Base-by-base conservation (phyloP, 176 grass and related monocot genomes). In the Bolboschoenus planiculmis region DNA sequence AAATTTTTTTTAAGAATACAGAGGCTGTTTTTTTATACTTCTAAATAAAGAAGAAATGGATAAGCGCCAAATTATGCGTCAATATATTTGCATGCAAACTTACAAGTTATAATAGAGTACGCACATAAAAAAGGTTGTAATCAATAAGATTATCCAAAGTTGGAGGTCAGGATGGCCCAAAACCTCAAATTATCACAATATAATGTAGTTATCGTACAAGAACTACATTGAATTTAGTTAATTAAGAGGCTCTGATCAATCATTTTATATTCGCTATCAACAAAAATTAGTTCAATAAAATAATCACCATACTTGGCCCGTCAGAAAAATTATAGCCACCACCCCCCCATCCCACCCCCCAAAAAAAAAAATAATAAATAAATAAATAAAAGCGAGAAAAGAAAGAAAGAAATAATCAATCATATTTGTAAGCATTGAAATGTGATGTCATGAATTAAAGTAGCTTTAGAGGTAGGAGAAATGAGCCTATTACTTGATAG, bases 401-500 rank as follows among this genome's bases (percentile, higher is more conserved):
- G 2, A 2, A 61, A 30, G 8, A 14, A 53, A 51, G 48, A 51
- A 51, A 53, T 10, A 53, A 60, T 27, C 57, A 59, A 62, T 82
- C 59, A 62, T 61, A 44, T 30, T 46, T 79, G 56, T 30, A 62
- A 82, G 55, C 50, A 62, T 82, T 82, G 57, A 65, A 62, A 62
- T 82, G 79, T 21, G 23, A 65, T 80, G 48, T 76, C 44, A 51
- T 53, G 43, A 51, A 33, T 51, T 3, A n/a, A 47, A 48, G 21
- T 85, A 85, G 76, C 37, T 75, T 55, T 86, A 89, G 91, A 65
- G 83, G 46, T 86, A 50, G 87, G 47, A 80, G 80, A 89, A 80
- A 93, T 83, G 88, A 54, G 78, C 79, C 31, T 73, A 31, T 93
- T 86, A 71, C 73, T 82, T 89, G 87, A 96, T 82, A 88, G 56